Percentiles rank a stretch among this genome's conserved stretches.
phyloP scores from a whole-genome alignment of 768 basidiomycete genomes.

The Boletus rufocinnamomeus region DNA sequence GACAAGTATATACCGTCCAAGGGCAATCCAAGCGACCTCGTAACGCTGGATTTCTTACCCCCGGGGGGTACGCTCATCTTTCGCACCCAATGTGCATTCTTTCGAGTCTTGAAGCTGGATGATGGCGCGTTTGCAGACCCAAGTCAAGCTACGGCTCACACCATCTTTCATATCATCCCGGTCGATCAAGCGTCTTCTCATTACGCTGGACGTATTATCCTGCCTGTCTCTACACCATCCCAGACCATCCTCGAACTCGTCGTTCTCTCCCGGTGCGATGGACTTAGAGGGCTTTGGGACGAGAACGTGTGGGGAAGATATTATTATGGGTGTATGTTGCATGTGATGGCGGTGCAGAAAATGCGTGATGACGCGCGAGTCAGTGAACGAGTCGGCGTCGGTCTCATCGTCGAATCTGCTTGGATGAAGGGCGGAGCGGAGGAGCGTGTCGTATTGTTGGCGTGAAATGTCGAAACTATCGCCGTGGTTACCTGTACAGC shows the following conservation, averaged over 20 bases:
- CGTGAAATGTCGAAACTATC: conserved; percentile 4
- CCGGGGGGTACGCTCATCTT: conserved; percentile 28
- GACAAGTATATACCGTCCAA: conserved; percentile 8
- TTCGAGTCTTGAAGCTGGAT: conserved; percentile 10
- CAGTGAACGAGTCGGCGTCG: conserved; percentile 24
- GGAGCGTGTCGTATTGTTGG: conserved; percentile 13
- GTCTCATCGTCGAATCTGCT: conserved; percentile 20
- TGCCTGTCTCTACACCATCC: conserved; percentile 16
- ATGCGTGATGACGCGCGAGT: conserved; percentile 6
- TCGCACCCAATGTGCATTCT: conserved; percentile 19
- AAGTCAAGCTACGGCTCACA: neutral
- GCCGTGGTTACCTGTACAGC: neutral
- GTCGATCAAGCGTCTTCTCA: neutral
- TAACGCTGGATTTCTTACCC: neutral
- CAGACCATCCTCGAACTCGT: conserved; percentile 16
- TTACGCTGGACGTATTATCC: conserved; percentile 18
- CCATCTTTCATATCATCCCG: conserved; percentile 16
- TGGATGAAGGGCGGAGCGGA: conserved; percentile 15
- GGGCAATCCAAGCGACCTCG: neutral
- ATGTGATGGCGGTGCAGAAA: conserved; percentile 25
- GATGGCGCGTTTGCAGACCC: neutral
- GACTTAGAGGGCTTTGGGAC: conserved; percentile 10
- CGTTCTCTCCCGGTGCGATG: conserved; percentile 20
- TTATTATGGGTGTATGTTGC: conserved; percentile 14
- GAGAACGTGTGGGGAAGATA: conserved; percentile 14